A percentile compares a stretch with the other conserved stretches of the same genome.
Evolutionary conservation across 768 basidiomycete genomes (phyloP).

Genomic region (Austroboletus eburneus): DNA sequence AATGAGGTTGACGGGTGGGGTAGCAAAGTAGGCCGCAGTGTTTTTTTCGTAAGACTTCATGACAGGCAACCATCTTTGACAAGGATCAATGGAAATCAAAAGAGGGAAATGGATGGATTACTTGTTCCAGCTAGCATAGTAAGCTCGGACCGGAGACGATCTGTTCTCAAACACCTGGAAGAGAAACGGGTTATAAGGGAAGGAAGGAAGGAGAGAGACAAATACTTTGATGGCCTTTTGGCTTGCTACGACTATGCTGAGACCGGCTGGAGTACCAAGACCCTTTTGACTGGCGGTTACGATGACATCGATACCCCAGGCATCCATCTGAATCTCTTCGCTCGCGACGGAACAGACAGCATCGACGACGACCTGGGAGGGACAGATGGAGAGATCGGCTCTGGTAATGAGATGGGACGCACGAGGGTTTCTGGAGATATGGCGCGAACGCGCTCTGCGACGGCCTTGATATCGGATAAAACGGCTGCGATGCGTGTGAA

Average conservation of each 20-base stretch:
- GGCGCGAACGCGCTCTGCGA: conserved; percentile 66
- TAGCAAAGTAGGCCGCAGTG: conserved; percentile 86
- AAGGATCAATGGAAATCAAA: conserved; percentile 1
- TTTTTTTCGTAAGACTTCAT: conserved; percentile 92
- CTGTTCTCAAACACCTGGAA: conserved; percentile 13
- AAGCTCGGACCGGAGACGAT: conserved; percentile 58
- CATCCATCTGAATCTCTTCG: conserved; percentile 93
- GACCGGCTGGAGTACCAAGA: conserved; percentile 87
- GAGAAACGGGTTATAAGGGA: not conserved
- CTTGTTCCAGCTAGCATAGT: conserved; percentile 91
- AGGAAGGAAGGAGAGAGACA: not conserved
- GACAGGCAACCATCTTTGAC: conserved; percentile 76
- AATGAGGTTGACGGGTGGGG: conserved; percentile 91
- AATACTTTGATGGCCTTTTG: conserved; percentile 67
- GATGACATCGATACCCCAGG: conserved; percentile 89
- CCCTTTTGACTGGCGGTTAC: conserved; percentile 89
- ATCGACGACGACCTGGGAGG: conserved; percentile 69
- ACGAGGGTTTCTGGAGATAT: conserved; percentile 87
- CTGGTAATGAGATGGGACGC: conserved; percentile 9
- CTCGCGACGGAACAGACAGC: conserved; percentile 96
- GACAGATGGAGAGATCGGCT: not conserved
- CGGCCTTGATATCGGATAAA: conserved; percentile 74
- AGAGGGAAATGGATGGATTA: conserved; percentile 26
- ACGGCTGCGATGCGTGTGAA: conserved; percentile 49
- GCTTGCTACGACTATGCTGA: conserved; percentile 82